Base-by-base conservation (phyloP, 2,329 filamentous ascomycete species). In the Fusarium brevicatenulatum region DNA sequence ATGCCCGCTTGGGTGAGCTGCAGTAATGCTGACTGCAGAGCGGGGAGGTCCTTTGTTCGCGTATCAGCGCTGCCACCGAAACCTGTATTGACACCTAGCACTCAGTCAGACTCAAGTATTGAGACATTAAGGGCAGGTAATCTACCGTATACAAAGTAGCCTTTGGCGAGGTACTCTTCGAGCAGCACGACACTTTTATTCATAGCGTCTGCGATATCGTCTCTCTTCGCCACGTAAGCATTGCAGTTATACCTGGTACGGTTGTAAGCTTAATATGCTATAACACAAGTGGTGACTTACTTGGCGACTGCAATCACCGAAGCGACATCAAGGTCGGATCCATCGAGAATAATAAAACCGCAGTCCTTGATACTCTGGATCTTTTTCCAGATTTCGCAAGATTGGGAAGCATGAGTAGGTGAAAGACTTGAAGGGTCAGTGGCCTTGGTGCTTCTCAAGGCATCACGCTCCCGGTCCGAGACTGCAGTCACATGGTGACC, bases 381-480 rank as follows among this genome's bases (percentile, higher is more conserved):
- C n/a, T 21, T 52, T 2, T 5, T 21, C 32, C 49, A 36, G 12
- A 52, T 36, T 1, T 16, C 9, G 0, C n/a, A 15, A 5, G 32
- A 1, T 52, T 52, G 18, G 0, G 8, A 36, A 2, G 18, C n/a
- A 21, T 52, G 49, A 25, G n/a, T 36, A 0, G 16, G 4, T 2
- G 4, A 5, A 50, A 2, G 16, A 2, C 2, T 7, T 21, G 47
- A 19, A 8, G 16, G 1, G 8, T 25, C 21, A 9, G 16, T 1
- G 8, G 16, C 11, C 5, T 34, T 15, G 5, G 8, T 34, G 16
- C 47, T 23, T 25, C 12, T 5, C 4, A 11, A 19, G 11, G 4
- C 4, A 21, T 52, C 18, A 1, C 2, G 2, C 7, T 23, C 7
- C 10, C 0, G 11, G 16, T 9, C 15, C 0, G 8, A 34, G 10